Conservation (phyloP, 176 grass and related monocot species). For the Themeda triandra region DNA sequence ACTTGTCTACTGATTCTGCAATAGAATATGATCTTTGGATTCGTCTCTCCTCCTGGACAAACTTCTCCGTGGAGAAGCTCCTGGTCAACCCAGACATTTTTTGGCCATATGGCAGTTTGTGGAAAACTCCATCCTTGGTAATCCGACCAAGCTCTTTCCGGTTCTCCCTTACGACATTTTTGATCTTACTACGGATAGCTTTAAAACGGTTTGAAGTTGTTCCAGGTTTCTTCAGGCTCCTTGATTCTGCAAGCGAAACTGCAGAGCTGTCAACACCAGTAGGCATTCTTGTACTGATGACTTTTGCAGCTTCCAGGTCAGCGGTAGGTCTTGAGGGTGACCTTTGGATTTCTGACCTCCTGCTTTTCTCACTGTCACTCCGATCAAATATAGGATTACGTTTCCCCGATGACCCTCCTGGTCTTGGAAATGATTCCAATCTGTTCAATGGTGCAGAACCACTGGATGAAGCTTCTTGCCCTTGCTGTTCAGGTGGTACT, state of each 20-base stretch:
- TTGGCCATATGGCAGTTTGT: conserved; percentile 62
- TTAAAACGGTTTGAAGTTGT: conserved; percentile 48
- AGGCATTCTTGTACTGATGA: conserved; percentile 42
- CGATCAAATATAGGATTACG: conserved; percentile 49
- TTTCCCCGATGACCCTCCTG: conserved; percentile 41
- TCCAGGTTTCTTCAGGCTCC: conserved; percentile 33
- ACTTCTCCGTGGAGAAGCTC: conserved; percentile 26
- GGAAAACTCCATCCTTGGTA: conserved; percentile 64
- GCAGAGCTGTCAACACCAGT: conserved; percentile 20
- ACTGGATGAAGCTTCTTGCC: conserved; percentile 47
- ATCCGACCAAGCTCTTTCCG: conserved; percentile 51
- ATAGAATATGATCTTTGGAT: conserved; percentile 65
- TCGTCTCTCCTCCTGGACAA: conserved; percentile 31
- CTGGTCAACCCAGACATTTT: conserved; percentile 37
- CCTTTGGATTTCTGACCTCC: conserved; percentile 27
- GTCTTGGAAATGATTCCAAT: conserved; percentile 43
- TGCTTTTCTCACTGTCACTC: conserved; percentile 34
- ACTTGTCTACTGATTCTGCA: conserved; percentile 63
- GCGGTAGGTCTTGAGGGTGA: conserved; percentile 10
- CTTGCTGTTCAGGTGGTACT: conserved; percentile 31
- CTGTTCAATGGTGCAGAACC: not conserved
- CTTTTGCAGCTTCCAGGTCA: conserved; percentile 29
- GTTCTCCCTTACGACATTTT: conserved; percentile 58
- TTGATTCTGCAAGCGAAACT: conserved; percentile 33
- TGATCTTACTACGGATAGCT: conserved; percentile 55